phyloP scores from a whole-genome alignment of 2,329 filamentous ascomycete species.

The Dothistroma septosporum region DNA sequence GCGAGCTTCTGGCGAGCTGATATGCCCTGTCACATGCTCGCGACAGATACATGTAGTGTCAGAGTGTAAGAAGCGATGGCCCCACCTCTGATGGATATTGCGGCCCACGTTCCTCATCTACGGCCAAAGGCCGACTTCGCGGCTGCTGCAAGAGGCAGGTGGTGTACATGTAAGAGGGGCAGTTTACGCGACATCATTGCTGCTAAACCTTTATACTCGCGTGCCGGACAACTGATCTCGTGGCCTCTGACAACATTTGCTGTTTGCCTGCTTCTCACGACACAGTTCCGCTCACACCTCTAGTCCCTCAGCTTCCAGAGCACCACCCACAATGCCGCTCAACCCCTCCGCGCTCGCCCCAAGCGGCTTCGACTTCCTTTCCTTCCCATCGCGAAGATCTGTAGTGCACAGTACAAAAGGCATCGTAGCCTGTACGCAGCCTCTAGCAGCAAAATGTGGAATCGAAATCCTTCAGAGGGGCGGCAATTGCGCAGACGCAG shows the following conservation, averaged over 20 bases:
- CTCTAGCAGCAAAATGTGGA: slow-evolving; percentile 82
- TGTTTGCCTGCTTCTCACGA: background rate
- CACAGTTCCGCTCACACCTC: background rate
- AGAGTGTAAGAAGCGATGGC: background rate
- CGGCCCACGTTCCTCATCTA: background rate
- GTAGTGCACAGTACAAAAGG: slow-evolving; percentile 91
- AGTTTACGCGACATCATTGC: background rate
- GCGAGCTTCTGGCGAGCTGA: background rate
- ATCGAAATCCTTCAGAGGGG: slow-evolving; percentile 79
- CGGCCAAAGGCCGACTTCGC: background rate
- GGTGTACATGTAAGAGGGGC: background rate
- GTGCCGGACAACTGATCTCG: background rate
- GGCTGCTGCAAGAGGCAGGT: background rate
- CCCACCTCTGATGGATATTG: background rate
- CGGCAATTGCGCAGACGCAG: slow-evolving; percentile 95
- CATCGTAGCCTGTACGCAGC: slow-evolving; percentile 86
- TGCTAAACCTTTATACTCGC: background rate
- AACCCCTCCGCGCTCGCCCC: slow-evolving; percentile 50
- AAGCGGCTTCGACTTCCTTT: slow-evolving; percentile 51
- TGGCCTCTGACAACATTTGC: background rate
- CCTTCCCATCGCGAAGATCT: slow-evolving; percentile 76
- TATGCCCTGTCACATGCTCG: background rate
- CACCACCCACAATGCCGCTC: slow-evolving; percentile 42
- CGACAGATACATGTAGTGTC: background rate
- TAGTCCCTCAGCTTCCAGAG: background rate